Conservation (phyloP, 2,329 filamentous ascomycete genomes). For the Conoideocrella luteorostrata region DNA sequence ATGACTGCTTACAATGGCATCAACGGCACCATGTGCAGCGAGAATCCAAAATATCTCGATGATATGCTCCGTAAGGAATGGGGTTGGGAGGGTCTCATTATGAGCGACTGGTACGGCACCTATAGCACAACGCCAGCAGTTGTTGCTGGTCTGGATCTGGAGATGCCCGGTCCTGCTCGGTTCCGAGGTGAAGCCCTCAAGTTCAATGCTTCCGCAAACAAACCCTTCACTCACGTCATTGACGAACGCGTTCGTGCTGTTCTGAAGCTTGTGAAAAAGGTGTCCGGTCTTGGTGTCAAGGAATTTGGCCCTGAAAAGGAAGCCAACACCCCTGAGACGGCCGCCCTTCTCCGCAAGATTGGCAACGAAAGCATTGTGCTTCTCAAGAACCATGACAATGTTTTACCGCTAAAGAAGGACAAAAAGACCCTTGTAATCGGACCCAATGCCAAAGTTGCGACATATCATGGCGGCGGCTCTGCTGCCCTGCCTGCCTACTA, state of each 20-base stretch:
- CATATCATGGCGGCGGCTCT: conserved; percentile 59
- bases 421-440: conserved; percentile 54
- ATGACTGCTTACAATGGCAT: conserved; percentile 57
- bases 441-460: conserved; percentile 50
- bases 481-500: conserved; percentile 56
- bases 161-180: conserved; percentile 52
- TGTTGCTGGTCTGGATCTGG: conserved; percentile 48
- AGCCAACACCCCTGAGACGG: conserved; percentile 54
- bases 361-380: conserved; percentile 66
- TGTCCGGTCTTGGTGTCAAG: conserved; percentile 45
- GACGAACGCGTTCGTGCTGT: conserved; percentile 53
- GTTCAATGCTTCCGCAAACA: conserved; percentile 48
- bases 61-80: conserved; percentile 49
- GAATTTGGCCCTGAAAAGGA: conserved; percentile 48
- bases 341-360: conserved; percentile 56
- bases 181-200: conserved; percentile 45
- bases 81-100: conserved; percentile 50
- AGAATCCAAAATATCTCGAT: conserved; percentile 44
- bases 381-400: conserved; percentile 61
- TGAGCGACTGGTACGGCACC: conserved; percentile 55
- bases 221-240: conserved; percentile 47
- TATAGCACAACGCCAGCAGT: conserved; percentile 47
- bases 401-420: conserved; percentile 58
- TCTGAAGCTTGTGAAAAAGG: conserved; percentile 53
- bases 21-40: conserved; percentile 50